Evolutionary conservation across 2,329 filamentous ascomycete genomes (phyloP), one percentile per base, ranked within the genome.

Genomic region (Drechmeria coniospora): DNA sequence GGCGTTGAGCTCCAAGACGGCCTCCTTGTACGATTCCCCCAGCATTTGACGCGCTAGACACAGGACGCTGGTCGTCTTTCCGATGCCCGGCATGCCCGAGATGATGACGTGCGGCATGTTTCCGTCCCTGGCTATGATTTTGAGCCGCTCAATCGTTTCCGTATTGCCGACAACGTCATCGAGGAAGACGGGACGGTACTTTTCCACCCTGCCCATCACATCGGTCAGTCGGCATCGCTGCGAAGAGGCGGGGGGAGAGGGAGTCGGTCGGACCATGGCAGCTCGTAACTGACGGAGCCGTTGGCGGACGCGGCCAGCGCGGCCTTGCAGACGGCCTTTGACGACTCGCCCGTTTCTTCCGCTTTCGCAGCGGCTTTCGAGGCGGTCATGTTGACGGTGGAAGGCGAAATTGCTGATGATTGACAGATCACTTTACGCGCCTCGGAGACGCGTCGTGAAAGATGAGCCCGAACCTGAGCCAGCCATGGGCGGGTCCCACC

Each of bases 91-190:
- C 84, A 93, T 95, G 34, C 90, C 90, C n/a, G 83, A 93, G 46
- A 98, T 95, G 56, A 98, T 95, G 46, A 98, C 74, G 57, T 98
- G 90, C 3, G 90, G 90, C 86, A 98, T 94, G 57, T 98, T 98
- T 43, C 90, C 90, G 59, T 95, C 90, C 54, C 86, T 90, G 25
- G 90, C 86, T 43, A 98, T 95, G 46, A 98, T 95, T 51, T 95
- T 95, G 44, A 98, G 63, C 30, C 90, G 79, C 54, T 95, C 87
- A 44, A 98, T 84, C 1, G 90, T 98, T 53, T 98, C 90, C 13
- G 82, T 92, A 55, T 98, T 98, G 47, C 90, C 90, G 30, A 98
- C 90, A 29, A 98, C 77, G 58, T 98, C 87, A 57, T 95, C 84
- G 17, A 98, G 74, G 55, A 92, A 92, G 29, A 92, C 69, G 1